phyloP scores from a whole-genome alignment of 1,139 yeast genomes.

The Taphrina confusa region DNA sequence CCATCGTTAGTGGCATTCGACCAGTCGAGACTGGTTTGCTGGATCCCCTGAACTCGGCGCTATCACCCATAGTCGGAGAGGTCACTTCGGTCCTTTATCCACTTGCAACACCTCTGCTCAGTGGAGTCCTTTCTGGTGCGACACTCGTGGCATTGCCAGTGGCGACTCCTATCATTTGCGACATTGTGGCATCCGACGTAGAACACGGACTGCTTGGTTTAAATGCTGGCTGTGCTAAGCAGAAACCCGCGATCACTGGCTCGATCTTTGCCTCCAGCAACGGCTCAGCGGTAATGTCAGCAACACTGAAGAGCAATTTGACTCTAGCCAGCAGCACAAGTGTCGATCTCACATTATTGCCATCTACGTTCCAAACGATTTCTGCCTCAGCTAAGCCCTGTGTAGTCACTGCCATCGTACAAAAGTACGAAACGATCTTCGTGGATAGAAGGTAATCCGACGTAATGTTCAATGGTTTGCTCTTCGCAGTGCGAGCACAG shows the following conservation, averaged over 20 bases:
- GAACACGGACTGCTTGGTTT: neutral
- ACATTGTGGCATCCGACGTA: constrained; percentile 1
- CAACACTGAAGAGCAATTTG: neutral
- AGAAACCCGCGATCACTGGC: neutral
- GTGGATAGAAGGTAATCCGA: no score
- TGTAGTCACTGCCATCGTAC: neutral
- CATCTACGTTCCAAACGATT: neutral
- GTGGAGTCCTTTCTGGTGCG: constrained; percentile 1
- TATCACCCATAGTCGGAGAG: neutral
- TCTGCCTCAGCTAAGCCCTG: neutral
- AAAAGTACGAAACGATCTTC: neutral
- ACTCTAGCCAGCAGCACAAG: neutral
- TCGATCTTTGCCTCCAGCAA: neutral
- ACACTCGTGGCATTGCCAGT: neutral
- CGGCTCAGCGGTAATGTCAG: neutral
- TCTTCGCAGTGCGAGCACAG: no score
- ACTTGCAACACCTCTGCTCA: neutral
- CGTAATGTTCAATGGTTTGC: no score
- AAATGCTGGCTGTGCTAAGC: constrained; percentile 5
- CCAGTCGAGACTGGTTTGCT: neutral
- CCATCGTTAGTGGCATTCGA: neutral
- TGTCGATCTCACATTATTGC: no score
- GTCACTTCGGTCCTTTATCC: constrained; percentile 1
- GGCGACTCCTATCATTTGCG: neutral
- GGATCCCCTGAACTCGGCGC: neutral